These are phyloP conservation scores for Dryas octopetala DNA, from an alignment of 306 rosid species.

Conservation along the genomic window DNA sequence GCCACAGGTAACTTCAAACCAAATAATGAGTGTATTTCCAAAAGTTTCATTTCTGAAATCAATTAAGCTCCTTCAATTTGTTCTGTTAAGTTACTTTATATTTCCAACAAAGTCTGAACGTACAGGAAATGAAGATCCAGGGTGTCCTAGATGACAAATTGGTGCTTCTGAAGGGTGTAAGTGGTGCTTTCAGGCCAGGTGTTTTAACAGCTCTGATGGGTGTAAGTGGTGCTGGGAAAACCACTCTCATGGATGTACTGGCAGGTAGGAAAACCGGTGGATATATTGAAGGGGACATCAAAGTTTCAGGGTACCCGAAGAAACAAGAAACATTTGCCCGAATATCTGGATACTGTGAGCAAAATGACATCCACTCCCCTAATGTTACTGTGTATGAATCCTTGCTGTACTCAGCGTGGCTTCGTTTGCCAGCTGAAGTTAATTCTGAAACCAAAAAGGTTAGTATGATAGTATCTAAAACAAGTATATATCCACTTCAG, in stretches of 20 bases:
- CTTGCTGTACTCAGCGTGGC: constrained; percentile 73
- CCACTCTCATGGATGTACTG: constrained; percentile 91
- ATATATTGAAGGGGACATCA: constrained; percentile 66
- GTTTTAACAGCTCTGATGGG: constrained; percentile 96
- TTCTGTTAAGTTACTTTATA: not conserved
- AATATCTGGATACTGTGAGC: constrained; percentile 91
- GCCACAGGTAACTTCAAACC: constrained; percentile 50
- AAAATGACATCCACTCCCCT: constrained; percentile 85
- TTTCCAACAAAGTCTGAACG: constrained; percentile 2
- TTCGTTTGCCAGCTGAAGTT: constrained; percentile 56
- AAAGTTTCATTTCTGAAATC: not conserved
- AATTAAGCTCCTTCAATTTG: not conserved
- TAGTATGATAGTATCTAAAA: not conserved
- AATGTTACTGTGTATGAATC: constrained; percentile 74
- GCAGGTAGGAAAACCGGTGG: constrained; percentile 94
- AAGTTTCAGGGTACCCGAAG: constrained; percentile 79
- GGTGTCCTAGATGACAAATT: constrained; percentile 67
- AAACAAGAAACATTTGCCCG: constrained; percentile 90
- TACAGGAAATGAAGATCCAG: constrained; percentile 64
- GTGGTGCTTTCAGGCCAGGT: constrained; percentile 90
- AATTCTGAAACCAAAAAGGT: constrained; percentile 56
- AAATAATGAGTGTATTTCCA: not conserved
- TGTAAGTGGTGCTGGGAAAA: constrained; percentile 96
- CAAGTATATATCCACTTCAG: not conserved
- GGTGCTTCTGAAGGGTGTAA: constrained; percentile 70